Conservation (phyloP, 495 filamentous ascomycete genomes). For the Aspergillus nanangensis region DNA sequence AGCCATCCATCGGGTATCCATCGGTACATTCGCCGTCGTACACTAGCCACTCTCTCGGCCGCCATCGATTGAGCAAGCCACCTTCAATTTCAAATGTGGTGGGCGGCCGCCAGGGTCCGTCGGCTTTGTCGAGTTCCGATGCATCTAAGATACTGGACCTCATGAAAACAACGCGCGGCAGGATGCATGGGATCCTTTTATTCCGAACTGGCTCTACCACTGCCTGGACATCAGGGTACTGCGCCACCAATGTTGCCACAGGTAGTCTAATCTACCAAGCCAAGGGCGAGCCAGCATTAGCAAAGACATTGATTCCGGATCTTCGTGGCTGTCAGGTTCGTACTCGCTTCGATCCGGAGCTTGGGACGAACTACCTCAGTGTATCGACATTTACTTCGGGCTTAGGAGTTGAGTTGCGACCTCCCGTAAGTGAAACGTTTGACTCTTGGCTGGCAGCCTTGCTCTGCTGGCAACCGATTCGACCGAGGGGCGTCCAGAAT, state of each 20-base stretch:
- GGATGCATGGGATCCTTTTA: conserved; percentile 51
- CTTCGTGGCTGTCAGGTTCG: conserved; percentile 82
- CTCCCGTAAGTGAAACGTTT: conserved; percentile 68
- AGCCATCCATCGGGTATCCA: conserved; percentile 46
- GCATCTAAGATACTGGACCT: conserved; percentile 48
- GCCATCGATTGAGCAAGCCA: conserved; percentile 42
- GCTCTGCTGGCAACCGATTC: conserved; percentile 89
- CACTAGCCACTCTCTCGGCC: conserved; percentile 25
- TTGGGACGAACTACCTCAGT: conserved; percentile 70
- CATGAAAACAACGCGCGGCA: conserved; percentile 55
- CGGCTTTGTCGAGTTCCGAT: conserved; percentile 47
- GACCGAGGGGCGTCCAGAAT: conserved; percentile 68
- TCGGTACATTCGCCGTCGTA: conserved; percentile 45
- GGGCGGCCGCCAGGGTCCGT: conserved; percentile 37
- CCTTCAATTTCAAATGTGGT: conserved; percentile 28
- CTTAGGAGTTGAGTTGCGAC: conserved; percentile 68
- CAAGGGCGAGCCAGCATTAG: conserved; percentile 50
- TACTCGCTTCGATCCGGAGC: conserved; percentile 58
- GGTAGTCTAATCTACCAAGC: conserved; percentile 54
- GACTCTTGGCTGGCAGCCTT: conserved; percentile 91
- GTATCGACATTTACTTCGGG: conserved; percentile 67
- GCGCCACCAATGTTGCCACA: conserved; percentile 52
- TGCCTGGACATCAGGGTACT: conserved; percentile 53
- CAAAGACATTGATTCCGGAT: conserved; percentile 67
- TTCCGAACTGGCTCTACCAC: conserved; percentile 52